A percentile compares a stretch with the other conserved stretches of the same genome.
Conservation (phyloP, 2,329 filamentous ascomycete genomes). For the Lecanicillium sp. region DNA sequence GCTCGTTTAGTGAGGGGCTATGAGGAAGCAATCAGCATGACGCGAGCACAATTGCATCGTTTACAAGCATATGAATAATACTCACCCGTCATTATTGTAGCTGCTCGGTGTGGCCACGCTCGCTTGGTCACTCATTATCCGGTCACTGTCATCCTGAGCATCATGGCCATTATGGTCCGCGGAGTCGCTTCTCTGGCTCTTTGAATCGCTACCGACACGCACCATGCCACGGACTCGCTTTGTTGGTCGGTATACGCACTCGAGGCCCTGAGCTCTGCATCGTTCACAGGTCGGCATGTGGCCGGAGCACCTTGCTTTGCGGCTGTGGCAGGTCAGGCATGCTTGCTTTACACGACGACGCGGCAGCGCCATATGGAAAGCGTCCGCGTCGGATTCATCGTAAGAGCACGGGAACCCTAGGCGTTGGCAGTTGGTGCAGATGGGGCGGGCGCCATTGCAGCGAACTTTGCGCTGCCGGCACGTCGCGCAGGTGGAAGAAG, state of each 20-base stretch:
- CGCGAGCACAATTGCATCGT: background rate
- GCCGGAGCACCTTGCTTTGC: slow-evolving; percentile 53
- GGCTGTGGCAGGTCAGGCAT: slow-evolving; percentile 49
- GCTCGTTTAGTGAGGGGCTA: slow-evolving; percentile 30
- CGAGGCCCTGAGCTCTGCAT: slow-evolving; percentile 42
- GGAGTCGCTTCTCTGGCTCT: slow-evolving; percentile 26
- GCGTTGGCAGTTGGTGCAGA: slow-evolving; percentile 52
- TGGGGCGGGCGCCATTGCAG: slow-evolving; percentile 44
- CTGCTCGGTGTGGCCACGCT: slow-evolving; percentile 25
- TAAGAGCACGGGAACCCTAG: slow-evolving; percentile 51
- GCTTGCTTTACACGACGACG: slow-evolving; percentile 48
- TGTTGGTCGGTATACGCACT: slow-evolving; percentile 46
- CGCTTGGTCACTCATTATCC: slow-evolving; percentile 23
- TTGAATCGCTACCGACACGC: slow-evolving; percentile 14
- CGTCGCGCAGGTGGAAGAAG: slow-evolving; percentile 43
- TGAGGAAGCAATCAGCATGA: slow-evolving; percentile 12
- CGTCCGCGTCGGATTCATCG: slow-evolving; percentile 36
- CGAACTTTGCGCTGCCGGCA: slow-evolving; percentile 51
- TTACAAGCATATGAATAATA: slow-evolving; percentile 2
- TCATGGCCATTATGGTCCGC: slow-evolving; percentile 23
- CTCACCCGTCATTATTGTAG: slow-evolving; percentile 27
- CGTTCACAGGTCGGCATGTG: slow-evolving; percentile 46
- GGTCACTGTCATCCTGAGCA: slow-evolving; percentile 25
- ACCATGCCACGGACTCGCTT: slow-evolving; percentile 28
- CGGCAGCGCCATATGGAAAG: slow-evolving; percentile 37